Percentiles rank a stretch among this genome's conserved stretches.
Evolutionary conservation across 208 protist genomes (phyloP).

Genomic region (Trichomonas tenax): DNA sequence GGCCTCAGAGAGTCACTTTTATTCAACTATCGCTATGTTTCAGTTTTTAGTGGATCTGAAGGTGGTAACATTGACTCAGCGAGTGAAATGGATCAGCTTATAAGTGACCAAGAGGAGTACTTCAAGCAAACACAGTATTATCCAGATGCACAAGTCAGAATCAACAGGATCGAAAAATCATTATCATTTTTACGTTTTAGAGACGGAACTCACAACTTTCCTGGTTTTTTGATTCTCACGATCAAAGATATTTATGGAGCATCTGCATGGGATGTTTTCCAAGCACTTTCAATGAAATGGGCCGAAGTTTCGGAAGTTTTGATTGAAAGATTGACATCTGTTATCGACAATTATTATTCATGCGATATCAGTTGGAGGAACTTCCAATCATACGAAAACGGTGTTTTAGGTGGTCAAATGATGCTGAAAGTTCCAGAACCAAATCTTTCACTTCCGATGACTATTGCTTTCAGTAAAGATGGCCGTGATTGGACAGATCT

Average conservation of each 20-base stretch:
- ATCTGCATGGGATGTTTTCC: background rate
- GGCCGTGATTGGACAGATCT: too few species aligned
- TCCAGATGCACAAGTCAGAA: background rate
- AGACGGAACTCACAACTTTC: background rate
- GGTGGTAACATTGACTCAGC: background rate
- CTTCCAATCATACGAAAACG: background rate
- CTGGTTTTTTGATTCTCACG: background rate
- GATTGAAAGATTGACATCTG: background rate
- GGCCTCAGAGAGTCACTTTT: background rate
- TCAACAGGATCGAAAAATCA: background rate
- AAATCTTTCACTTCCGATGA: background rate
- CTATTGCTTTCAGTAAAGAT: background rate
- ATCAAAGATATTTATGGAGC: background rate
- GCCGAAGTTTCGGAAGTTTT: background rate
- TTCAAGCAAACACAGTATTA: background rate
- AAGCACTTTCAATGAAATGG: background rate
- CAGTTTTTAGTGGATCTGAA: background rate
- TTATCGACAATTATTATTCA: background rate
- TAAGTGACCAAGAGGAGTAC: background rate
- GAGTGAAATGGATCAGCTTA: background rate
- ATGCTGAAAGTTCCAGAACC: background rate
- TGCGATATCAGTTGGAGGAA: background rate
- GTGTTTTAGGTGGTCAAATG: background rate
- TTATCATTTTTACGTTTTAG: background rate
- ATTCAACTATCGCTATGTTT: background rate